Conservation (phyloP, 495 filamentous ascomycete genomes). For the Hyaloscypha bicolor region DNA sequence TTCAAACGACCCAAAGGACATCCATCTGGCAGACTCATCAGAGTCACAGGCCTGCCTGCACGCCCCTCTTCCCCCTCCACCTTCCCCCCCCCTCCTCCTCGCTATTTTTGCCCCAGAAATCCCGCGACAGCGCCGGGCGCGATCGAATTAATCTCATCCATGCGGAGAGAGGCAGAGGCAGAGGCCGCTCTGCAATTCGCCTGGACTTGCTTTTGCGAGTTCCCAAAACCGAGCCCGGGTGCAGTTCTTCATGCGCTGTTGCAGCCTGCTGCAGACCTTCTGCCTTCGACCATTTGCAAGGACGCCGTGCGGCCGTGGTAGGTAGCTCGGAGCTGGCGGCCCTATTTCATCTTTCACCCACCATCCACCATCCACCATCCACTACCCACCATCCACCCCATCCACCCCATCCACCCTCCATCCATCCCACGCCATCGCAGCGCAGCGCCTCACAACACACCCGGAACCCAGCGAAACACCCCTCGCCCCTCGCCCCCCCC, state of each 20-base stretch:
- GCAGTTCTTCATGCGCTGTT: slow-evolving; percentile 12
- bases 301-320: background rate
- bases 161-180: background rate
- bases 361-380: too few relatives aligned
- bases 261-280: background rate
- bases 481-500: too few relatives aligned
- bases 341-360: background rate
- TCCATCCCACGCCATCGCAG: slow-evolving; percentile 21
- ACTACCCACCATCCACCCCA: too few relatives aligned
- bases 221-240: background rate
- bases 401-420: background rate
- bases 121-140: background rate
- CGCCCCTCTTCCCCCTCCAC: too few relatives aligned
- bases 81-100: slow-evolving; percentile 10
- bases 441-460: background rate
- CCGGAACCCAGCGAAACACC: too few relatives aligned
- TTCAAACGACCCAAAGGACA: too few relatives aligned
- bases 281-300: slow-evolving; percentile 3
- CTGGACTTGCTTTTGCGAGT: slow-evolving; percentile 21
- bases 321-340: slow-evolving; percentile 9
- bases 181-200: slow-evolving; percentile 14
- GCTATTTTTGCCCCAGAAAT: slow-evolving; percentile 8
- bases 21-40: too few relatives aligned
- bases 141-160: background rate
- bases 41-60: too few relatives aligned